Conservation (phyloP, 805 yeast species). For the Debaryomyces maramus region DNA sequence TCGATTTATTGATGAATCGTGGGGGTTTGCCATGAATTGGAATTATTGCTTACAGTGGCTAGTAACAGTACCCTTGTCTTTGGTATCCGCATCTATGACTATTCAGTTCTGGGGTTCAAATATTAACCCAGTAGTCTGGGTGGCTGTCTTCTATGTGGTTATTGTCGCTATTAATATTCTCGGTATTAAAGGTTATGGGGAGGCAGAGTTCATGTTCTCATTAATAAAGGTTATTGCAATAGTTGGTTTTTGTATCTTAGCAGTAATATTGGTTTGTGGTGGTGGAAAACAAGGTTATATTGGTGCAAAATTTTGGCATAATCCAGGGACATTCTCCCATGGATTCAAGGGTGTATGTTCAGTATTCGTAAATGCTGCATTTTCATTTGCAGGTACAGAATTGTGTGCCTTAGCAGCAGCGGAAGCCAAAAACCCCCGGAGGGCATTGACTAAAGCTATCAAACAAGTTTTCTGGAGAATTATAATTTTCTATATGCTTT, state of each 20-base stretch:
- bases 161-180: slow-evolving; percentile 31
- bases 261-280: slow-evolving; percentile 36
- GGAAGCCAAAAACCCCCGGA: slow-evolving; percentile 40
- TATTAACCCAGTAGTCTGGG: slow-evolving; percentile 41
- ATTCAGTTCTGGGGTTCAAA: slow-evolving; percentile 32
- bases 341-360: slow-evolving; percentile 42
- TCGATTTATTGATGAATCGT: slow-evolving; percentile 35
- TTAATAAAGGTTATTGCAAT: slow-evolving; percentile 35
- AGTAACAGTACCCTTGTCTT: slow-evolving; percentile 36
- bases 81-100: slow-evolving; percentile 40
- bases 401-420: slow-evolving; percentile 40
- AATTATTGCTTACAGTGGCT: slow-evolving; percentile 41
- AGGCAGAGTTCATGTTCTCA: slow-evolving; percentile 34
- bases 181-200: slow-evolving; percentile 40
- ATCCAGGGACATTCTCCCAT: slow-evolving; percentile 34
- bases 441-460: slow-evolving; percentile 41
- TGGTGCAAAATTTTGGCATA: slow-evolving; percentile 33
- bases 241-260: slow-evolving; percentile 36
- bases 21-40: slow-evolving; percentile 43
- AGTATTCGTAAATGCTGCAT: slow-evolving; percentile 40
- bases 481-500: slow-evolving; percentile 37
- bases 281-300: slow-evolving; percentile 36
- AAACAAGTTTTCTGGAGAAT: slow-evolving; percentile 47
- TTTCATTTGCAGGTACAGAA: slow-evolving; percentile 38
- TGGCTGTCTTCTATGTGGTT: slow-evolving; percentile 30